Base-by-base conservation (phyloP, 2,329 filamentous ascomycete species). In the Claviceps quebecensis region DNA sequence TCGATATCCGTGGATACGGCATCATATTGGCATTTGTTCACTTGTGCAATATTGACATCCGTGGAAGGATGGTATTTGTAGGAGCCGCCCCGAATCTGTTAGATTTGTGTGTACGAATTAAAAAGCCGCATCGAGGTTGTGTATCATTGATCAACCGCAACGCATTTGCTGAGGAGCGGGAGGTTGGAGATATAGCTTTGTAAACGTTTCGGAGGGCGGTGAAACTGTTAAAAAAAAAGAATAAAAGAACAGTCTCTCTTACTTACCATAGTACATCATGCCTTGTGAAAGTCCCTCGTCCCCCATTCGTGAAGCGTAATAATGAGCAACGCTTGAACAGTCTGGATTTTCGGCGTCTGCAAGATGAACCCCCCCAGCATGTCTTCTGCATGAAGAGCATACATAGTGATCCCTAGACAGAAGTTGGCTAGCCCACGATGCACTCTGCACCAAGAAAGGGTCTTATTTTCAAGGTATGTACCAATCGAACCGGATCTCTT, bases 271-370 rank as follows among this genome's bases (percentile, higher is more conserved):
- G 39, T 69, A 66, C 53, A 72, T 67, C 69, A 72, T 0, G 69
- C 69, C 40, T 66, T 68, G 48, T 71, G 68, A 14, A 68, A 68
- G 26, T 70, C 63, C 7, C 69, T 60, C 0, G 63, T 61, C 0
- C 69, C 69, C 69, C 70, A 72, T 59, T 72, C 69, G 19, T 69
- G 65, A 0, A 70, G 56, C 0, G 67, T 63, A 19, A 71, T 55
- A 2, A 70, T 63, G 0, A 72, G 60, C n/a, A 71, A 55, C 0
- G 67, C 59, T 53, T 72, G 69, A 0, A 70, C 66, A 0, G 66
- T 58, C 29, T 65, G 61, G 3, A 69, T 55, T 17, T 62, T 63
- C 5, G 65, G 65, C 1, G 57, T 54, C 39, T 61, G 57, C 2
- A 64, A 49, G 9, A 64, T 61, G 26, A 61, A 56, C 5, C 55